phyloP scores from a whole-genome alignment of 805 yeast species.

The Ogataea zsoltii region DNA sequence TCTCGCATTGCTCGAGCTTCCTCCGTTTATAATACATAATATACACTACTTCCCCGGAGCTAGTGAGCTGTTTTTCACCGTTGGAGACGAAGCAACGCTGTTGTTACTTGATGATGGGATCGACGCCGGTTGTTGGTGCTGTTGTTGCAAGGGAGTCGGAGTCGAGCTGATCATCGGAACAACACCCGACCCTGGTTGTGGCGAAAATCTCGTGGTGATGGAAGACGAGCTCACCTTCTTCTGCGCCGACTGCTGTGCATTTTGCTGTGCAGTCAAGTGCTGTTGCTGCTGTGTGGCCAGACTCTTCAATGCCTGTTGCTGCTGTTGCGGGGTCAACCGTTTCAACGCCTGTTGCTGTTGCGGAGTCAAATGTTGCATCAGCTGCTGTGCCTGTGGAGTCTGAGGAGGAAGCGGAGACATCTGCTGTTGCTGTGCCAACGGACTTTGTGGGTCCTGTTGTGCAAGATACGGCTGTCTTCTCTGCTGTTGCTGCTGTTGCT shows the following conservation, averaged over 20 bases:
- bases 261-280: conserved; percentile 14
- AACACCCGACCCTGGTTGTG: conserved; percentile 29
- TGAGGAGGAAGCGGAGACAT: conserved; percentile 18
- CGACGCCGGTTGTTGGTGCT: conserved; percentile 12
- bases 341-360: conserved; percentile 33
- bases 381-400: conserved; percentile 30
- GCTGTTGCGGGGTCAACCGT: conserved; percentile 44
- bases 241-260: conserved; percentile 25
- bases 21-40: neutral
- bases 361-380: conserved; percentile 21
- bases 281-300: conserved; percentile 35
- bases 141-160: conserved; percentile 8
- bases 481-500: conserved; percentile 27
- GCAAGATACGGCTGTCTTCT: conserved; percentile 25
- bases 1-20: too few species aligned
- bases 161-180: conserved; percentile 12
- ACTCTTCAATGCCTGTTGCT: conserved; percentile 16
- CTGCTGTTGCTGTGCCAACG: conserved; percentile 11
- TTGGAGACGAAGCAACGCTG: conserved; percentile 17
- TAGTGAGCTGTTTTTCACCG: conserved; percentile 9
- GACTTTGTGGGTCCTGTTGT: conserved; percentile 16
- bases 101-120: conserved; percentile 17
- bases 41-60: conserved; percentile 4
- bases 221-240: conserved; percentile 23
- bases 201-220: conserved; percentile 32